Evolutionary conservation across 2,329 filamentous ascomycete species (phyloP).

Genomic region (Venturia oleaginea): DNA sequence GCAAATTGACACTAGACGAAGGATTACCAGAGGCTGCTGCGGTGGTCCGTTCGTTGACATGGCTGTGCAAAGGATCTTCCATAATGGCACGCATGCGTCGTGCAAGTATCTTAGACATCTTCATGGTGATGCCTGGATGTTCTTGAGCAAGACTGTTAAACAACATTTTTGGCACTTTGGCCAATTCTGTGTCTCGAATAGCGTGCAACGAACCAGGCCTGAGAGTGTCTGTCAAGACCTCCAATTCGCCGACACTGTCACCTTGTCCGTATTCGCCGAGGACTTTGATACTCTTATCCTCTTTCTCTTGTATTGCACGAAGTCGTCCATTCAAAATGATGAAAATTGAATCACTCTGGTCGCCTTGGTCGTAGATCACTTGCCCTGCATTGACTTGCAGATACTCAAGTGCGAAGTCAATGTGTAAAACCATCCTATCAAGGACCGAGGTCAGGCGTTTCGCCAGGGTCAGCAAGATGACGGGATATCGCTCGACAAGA

Average conservation of each 20-base stretch:
- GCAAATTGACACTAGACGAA: slow-evolving; percentile 81
- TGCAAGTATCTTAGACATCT: slow-evolving; percentile 97
- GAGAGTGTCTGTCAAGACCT: slow-evolving; percentile 88
- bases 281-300: slow-evolving; percentile 74
- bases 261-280: slow-evolving; percentile 92
- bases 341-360: slow-evolving; percentile 97
- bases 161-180: slow-evolving; percentile 88
- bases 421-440: slow-evolving; percentile 83
- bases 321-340: slow-evolving; percentile 92
- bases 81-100: slow-evolving; percentile 85
- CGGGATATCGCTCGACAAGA: slow-evolving; percentile 86
- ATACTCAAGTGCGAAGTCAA: slow-evolving; percentile 98
- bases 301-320: slow-evolving; percentile 71
- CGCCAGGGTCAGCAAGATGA: slow-evolving; percentile 89
- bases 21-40: slow-evolving; percentile 51
- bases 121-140: slow-evolving; percentile 96
- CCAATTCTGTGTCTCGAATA: slow-evolving; percentile 91
- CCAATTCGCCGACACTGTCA: slow-evolving; percentile 92
- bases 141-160: slow-evolving; percentile 98
- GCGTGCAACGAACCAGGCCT: slow-evolving; percentile 89
- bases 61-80: slow-evolving; percentile 65
- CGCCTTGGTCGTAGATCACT: slow-evolving; percentile 84
- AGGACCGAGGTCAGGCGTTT: slow-evolving; percentile 86
- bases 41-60: slow-evolving; percentile 53
- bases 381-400: slow-evolving; percentile 93